A percentile compares a stretch with the other conserved stretches of the same genome.
These are phyloP conservation scores for Apophysomyces elegans DNA, from an alignment of 371 early-diverging fungal genomes.

Conservation along the genomic window DNA sequence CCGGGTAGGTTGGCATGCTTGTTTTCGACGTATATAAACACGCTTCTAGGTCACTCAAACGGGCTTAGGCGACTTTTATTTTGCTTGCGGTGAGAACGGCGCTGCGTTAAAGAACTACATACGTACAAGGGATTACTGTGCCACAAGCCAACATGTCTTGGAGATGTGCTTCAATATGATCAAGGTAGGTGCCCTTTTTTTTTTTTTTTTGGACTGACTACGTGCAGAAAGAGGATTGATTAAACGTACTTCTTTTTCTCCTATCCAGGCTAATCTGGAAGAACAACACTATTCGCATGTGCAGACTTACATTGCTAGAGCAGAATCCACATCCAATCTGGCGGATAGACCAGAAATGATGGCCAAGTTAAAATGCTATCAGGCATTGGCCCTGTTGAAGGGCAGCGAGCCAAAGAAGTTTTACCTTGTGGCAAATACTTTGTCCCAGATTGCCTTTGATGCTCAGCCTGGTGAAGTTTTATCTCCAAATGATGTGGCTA, in stretches of 20 bases:
- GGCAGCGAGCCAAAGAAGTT: conserved; percentile 50
- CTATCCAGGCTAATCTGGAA: conserved; percentile 66
- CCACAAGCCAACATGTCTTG: conserved; percentile 71
- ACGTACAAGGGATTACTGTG: conserved; percentile 79
- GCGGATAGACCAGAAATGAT: conserved; percentile 60
- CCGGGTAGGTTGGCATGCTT: conserved; percentile 52
- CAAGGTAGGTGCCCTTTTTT: conserved; percentile 6
- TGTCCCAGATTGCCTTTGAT: conserved; percentile 73
- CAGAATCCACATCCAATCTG: conserved; percentile 70
- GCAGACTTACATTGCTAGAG: conserved; percentile 73
- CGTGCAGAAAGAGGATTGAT: background rate
- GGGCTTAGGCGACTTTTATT: conserved; percentile 78
- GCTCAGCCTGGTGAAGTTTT: conserved; percentile 55
- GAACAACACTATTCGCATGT: conserved; percentile 73
- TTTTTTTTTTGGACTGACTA: background rate
- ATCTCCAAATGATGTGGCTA: conserved; percentile 82
- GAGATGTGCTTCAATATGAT: conserved; percentile 85
- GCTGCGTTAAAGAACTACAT: conserved; percentile 72
- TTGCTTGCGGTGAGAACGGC: conserved; percentile 69
- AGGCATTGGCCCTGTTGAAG: conserved; percentile 66
- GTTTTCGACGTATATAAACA: background rate
- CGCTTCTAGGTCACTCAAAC: conserved; percentile 67
- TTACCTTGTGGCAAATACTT: conserved; percentile 61
- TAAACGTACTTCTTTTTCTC: background rate
- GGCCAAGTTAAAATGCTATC: conserved; percentile 71